These are phyloP conservation scores for Datura wrightii DNA, from an alignment of 257 asterid species.

Conservation along the genomic window DNA sequence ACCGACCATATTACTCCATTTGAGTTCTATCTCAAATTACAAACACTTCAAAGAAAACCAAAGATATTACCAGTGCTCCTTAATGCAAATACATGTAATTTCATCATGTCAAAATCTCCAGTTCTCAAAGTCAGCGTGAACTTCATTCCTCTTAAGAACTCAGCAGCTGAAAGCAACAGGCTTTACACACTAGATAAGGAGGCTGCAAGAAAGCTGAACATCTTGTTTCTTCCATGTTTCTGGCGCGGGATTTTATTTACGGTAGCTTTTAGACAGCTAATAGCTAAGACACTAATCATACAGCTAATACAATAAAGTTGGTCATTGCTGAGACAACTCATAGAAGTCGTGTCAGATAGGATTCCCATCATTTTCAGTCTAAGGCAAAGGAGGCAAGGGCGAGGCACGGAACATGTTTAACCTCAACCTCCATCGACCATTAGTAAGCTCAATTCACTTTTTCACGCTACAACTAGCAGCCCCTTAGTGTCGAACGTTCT, in stretches of 20 bases:
- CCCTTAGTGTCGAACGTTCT: background rate
- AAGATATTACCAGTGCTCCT: background rate
- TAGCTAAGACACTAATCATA: background rate
- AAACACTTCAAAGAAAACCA: background rate
- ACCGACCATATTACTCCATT: background rate
- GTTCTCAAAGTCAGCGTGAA: background rate
- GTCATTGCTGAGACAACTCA: background rate
- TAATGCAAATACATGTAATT: conserved; percentile 9
- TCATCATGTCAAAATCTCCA: background rate
- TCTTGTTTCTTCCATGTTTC: background rate
- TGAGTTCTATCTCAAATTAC: background rate
- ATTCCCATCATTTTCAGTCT: conserved; percentile 17
- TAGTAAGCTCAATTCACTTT: background rate
- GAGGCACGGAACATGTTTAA: background rate
- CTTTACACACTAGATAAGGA: background rate
- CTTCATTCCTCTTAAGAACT: background rate
- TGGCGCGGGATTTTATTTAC: background rate
- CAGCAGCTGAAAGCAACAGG: background rate
- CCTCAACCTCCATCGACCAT: background rate
- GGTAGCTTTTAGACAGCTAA: background rate
- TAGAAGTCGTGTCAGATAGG: background rate
- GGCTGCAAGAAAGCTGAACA: background rate
- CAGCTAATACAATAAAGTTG: background rate
- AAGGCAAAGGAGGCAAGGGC: conserved; percentile 5
- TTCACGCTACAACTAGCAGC: background rate